Base-by-base conservation (phyloP, 331 rosid genomes). In the Phaseolus coccineus region DNA sequence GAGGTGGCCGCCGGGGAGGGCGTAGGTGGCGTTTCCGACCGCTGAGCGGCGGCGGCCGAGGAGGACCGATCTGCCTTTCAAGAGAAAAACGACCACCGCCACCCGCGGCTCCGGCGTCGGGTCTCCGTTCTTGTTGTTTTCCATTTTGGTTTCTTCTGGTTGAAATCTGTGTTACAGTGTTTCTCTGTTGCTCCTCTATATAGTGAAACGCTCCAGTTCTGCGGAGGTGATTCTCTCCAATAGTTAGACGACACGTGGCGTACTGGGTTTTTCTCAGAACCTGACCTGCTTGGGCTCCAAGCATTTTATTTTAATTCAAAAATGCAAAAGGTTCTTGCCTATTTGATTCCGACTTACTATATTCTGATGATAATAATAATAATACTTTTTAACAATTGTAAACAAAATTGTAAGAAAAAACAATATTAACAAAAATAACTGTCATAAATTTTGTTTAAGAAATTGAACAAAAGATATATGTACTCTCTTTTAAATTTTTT, bases 1-100 rank as follows among this genome's bases (percentile, higher is more conserved):
- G 40, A 93, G 97, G 79, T 93, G 93, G 77, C 98, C 98, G 44
- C 98, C 93, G 35, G 98, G 97, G 13, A 93, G 92, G 30, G 97
- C 90, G 40, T 82, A 91, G 66, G 91, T 88, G 63, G 89, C 80
- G 76, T 84, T 22, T 12, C 98, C 97, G 57, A 87, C 71, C 53
- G 92, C 64, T 8, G 93, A 80, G 64, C 91, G 93, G 15, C 98
- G 97, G 63, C 86, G 90, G 5, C 95, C 97, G 50, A 92, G 72
- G 0, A 91, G 89, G 12, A 90, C 81, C 0, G 87, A 74, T 80
- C 84, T 87, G 0, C 85, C 95, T 74, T 77, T 93, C 78, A 90
- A 56, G 28, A 93, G 59, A 62, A 86, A 93, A 13, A 93, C 90
- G n/a, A 64, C 97, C 13, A 93, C 95, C 0, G 84, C 90, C 1